A percentile compares a stretch with the other conserved stretches of the same genome.
Conservation (phyloP, 2,329 filamentous ascomycete genomes). For the Chaetomiaceae sp. region DNA sequence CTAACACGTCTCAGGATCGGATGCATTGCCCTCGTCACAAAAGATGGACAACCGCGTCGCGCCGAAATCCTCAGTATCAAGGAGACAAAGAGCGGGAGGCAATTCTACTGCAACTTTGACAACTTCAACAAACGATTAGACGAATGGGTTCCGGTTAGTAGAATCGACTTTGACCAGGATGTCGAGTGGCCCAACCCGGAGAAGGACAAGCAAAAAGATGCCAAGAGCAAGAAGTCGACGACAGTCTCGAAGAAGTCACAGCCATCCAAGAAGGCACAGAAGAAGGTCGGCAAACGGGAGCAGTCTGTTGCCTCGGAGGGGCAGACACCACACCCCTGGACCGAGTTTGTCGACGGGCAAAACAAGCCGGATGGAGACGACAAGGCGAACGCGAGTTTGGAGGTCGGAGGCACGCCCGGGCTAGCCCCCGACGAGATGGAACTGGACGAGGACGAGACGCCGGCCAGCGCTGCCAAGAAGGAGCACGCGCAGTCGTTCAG, state of each 20-base stretch:
- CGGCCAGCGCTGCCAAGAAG: slow-evolving; percentile 35
- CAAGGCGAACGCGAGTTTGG: slow-evolving; percentile 40
- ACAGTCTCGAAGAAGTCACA: slow-evolving; percentile 51
- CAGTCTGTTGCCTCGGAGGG: slow-evolving; percentile 51
- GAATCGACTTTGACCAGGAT: slow-evolving; percentile 82
- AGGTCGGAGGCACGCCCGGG: slow-evolving; percentile 42
- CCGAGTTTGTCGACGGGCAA: slow-evolving; percentile 48
- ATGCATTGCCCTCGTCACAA: slow-evolving; percentile 57
- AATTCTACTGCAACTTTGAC: slow-evolving; percentile 96
- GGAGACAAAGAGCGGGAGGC: slow-evolving; percentile 79
- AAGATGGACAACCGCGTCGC: slow-evolving; percentile 79
- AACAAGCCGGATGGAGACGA: slow-evolving; percentile 41
- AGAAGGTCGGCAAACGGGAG: slow-evolving; percentile 51
- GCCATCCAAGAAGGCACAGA: slow-evolving; percentile 54
- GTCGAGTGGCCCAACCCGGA: slow-evolving; percentile 96
- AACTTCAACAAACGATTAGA: slow-evolving; percentile 86
- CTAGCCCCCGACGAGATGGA: slow-evolving; percentile 49
- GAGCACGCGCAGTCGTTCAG: slow-evolving; percentile 54
- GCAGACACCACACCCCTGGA: slow-evolving; percentile 50
- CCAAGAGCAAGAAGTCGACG: slow-evolving; percentile 63
- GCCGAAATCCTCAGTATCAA: slow-evolving; percentile 96
- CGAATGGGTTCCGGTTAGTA: slow-evolving; percentile 81
- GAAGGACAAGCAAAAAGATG: slow-evolving; percentile 71
- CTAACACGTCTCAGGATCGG: slow-evolving; percentile 37
- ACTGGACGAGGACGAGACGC: slow-evolving; percentile 46